Conservation (phyloP, 345 rosid genomes). For the Moricandia moricandioides region DNA sequence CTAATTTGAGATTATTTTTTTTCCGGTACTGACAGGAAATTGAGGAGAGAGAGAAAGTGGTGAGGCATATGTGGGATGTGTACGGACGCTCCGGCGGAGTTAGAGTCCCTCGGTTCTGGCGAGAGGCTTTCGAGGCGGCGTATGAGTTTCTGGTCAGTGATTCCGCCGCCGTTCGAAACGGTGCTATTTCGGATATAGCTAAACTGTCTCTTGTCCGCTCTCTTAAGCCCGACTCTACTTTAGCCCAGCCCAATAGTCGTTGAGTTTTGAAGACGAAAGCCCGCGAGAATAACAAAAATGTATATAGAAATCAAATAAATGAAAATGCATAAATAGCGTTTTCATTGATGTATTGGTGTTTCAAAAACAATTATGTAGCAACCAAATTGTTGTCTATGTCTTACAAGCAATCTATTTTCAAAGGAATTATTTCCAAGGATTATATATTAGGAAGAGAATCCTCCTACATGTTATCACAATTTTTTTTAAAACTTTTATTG, state of each 20-base stretch:
- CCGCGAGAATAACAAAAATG: neutral
- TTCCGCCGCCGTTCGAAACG: constrained; percentile 43
- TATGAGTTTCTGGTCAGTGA: constrained; percentile 68
- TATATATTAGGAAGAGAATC: neutral
- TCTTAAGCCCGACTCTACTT: constrained; percentile 34
- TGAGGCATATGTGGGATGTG: constrained; percentile 76
- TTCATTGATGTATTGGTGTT: neutral
- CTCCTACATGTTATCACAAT: neutral
- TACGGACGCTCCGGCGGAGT: constrained; percentile 56
- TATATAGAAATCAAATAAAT: neutral
- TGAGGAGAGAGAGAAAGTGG: constrained; percentile 78
- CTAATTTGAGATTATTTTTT: neutral
- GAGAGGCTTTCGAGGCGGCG: constrained; percentile 75
- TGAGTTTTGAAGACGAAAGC: constrained; percentile 2
- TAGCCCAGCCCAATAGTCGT: constrained; percentile 26
- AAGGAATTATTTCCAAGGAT: neutral
- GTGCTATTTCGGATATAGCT: constrained; percentile 75
- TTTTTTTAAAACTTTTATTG: neutral
- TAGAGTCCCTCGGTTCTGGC: constrained; percentile 68
- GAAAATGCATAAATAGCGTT: constrained; percentile 7
- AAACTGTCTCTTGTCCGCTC: constrained; percentile 53
- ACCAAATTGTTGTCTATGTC: neutral
- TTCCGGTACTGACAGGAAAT: constrained; percentile 49
- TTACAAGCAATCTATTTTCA: neutral
- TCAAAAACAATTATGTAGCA: neutral